phyloP scores from a whole-genome alignment of 1,139 yeast genomes.

The Suhomyces coccinellae region DNA sequence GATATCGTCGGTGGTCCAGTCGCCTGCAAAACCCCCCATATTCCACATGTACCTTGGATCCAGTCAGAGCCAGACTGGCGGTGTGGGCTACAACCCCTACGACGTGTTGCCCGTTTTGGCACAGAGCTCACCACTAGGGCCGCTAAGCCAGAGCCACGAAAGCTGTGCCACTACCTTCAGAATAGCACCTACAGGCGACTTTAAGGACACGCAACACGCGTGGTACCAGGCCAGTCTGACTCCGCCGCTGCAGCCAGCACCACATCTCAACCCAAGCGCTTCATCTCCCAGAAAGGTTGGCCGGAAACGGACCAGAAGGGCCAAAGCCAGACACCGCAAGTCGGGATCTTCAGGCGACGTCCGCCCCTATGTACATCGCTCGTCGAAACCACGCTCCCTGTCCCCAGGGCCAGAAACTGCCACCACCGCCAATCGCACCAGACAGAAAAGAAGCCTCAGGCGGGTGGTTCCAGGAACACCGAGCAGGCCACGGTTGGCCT shows the following conservation, averaged over 20 bases:
- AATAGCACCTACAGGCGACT: no score
- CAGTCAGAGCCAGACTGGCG: not conserved
- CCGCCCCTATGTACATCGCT: no score
- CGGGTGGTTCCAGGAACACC: no score
- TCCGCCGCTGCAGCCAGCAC: no score
- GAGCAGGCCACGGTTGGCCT: slow-evolving; percentile 11
- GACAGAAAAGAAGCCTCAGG: not conserved
- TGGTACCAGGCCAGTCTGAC: no score
- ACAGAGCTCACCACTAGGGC: slow-evolving; percentile 15
- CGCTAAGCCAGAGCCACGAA: slow-evolving; percentile 11
- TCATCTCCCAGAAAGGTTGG: no score
- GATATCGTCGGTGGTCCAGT: slow-evolving; percentile 8
- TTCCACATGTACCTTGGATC: slow-evolving; percentile 5
- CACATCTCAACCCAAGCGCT: no score
- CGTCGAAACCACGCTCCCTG: no score
- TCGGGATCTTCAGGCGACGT: no score
- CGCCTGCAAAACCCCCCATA: slow-evolving; percentile 3
- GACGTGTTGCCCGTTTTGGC: not conserved
- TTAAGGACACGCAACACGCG: no score
- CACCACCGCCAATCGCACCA: not conserved
- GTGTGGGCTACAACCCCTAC: not conserved
- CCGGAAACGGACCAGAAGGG: no score
- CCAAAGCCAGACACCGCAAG: no score
- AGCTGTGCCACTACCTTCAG: slow-evolving; percentile 7
- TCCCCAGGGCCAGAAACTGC: not conserved